These are phyloP conservation scores for Anthracocystis panici-leucophaei DNA, from an alignment of 1,284 basidiomycete genomes.

Conservation along the genomic window DNA sequence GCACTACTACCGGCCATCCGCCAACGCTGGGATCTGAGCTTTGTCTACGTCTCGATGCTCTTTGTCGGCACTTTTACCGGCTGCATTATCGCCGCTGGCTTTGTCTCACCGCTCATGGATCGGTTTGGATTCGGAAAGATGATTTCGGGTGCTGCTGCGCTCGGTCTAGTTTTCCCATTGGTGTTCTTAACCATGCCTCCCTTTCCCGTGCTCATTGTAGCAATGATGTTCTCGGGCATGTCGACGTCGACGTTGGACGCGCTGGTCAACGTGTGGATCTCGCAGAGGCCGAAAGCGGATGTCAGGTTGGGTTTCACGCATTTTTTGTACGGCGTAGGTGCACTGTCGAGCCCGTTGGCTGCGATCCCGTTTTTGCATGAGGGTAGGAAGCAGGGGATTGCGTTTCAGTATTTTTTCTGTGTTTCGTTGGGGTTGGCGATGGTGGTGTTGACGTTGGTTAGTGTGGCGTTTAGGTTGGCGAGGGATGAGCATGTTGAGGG, in stretches of 20 bases:
- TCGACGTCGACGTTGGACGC: constrained; percentile 35
- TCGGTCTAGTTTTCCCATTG: constrained; percentile 28
- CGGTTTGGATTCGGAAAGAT: constrained; percentile 41
- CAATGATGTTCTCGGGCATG: constrained; percentile 43
- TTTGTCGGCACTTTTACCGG: constrained; percentile 55
- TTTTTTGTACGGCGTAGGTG: constrained; percentile 57
- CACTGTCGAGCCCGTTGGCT: constrained; percentile 49
- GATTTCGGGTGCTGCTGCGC: constrained; percentile 31
- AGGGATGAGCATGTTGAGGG: constrained; percentile 40
- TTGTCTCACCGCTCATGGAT: constrained; percentile 41
- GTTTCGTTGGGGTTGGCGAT: constrained; percentile 39
- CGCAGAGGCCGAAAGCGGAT: constrained; percentile 38
- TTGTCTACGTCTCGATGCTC: constrained; percentile 42
- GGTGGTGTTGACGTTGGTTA: constrained; percentile 27
- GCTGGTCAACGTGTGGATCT: constrained; percentile 49
- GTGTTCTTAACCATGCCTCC: constrained; percentile 51
- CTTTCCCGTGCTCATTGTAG: constrained; percentile 45
- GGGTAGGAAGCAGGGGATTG: constrained; percentile 17
- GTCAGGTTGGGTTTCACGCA: constrained; percentile 48
- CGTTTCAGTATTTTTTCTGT: constrained; percentile 51
- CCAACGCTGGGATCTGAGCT: constrained; percentile 38
- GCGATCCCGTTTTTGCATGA: constrained; percentile 46
- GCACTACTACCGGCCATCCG: constrained; percentile 53
- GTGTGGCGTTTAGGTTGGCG: constrained; percentile 37
- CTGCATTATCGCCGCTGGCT: constrained; percentile 42